Base-by-base conservation (phyloP, 2,329 filamentous ascomycete species). In the Exophiala mesophila region DNA sequence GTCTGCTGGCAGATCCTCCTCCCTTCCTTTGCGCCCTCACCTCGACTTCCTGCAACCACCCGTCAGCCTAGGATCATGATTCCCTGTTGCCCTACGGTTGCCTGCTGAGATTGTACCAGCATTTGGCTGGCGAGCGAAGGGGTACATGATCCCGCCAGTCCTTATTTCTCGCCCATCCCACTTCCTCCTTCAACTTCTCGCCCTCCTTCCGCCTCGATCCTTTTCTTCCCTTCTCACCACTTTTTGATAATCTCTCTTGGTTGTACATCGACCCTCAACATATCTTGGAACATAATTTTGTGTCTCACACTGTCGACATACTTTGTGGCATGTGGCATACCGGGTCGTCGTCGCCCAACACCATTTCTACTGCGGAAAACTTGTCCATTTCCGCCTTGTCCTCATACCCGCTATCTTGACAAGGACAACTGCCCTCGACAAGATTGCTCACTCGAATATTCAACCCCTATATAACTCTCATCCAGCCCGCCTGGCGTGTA, bases 81-180 rank as follows among this genome's bases (percentile, higher is more conserved):
- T 46, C 41, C 41, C 41, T 49, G 43, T 50, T 53, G 53, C 50
- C 49, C 49, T 50, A 47, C 56, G 57, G 57, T 55, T 59, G 57
- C 57, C 54, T 59, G 55, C 57, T 57, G 55, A 55, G 47, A 52
- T 47, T 51, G 46, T 49, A 55, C 49, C 44, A 49, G 45, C 35
- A 46, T 47, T 50, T 46, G 46, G 48, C 46, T 55, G 52, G 52
- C 50, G 43, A 54, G 49, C 52, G 49, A 57, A 55, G 55, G 51
- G 55, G 47, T 53, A 53, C 46, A 55, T 53, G 43, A 52, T 32
- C 31, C 44, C 42, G 36, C 38, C 44, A 29, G 44, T 49, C 50
- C 54, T 55, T 57, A 45, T 45, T 40, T 52, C 41, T 32, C 39
- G 37, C 32, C 43, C 26, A 50, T 33, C 31, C 38, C 34, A 37